Conservation (phyloP, 805 yeast genomes). For the Millerago galiae region DNA sequence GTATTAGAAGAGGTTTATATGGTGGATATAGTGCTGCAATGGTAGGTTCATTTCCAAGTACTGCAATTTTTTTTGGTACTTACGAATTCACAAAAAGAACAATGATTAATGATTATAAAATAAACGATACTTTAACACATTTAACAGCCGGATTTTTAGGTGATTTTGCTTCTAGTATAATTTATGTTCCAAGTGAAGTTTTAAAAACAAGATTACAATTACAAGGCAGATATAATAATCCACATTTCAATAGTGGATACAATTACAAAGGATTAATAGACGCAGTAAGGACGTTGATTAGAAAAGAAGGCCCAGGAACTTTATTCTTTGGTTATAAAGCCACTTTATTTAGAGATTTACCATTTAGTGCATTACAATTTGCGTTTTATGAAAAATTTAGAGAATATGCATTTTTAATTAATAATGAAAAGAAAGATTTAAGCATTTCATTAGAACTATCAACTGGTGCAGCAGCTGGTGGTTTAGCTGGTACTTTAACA, state of each 20-base stretch:
- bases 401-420: constrained; percentile 43
- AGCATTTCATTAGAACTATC: constrained; percentile 57
- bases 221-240: constrained; percentile 84
- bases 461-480: constrained; percentile 96
- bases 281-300: constrained; percentile 60
- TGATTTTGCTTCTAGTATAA: constrained; percentile 79
- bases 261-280: constrained; percentile 71
- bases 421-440: constrained; percentile 29
- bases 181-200: constrained; percentile 94
- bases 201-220: constrained; percentile 87
- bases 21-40: constrained; percentile 92
- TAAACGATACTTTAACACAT: constrained; percentile 77
- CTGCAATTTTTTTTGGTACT: constrained; percentile 89
- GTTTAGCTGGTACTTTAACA: constrained; percentile 80
- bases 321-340: constrained; percentile 91
- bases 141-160: constrained; percentile 88
- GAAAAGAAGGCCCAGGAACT: constrained; percentile 67
- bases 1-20: constrained; percentile 75
- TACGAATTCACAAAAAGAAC: constrained; percentile 77
- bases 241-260: constrained; percentile 74
- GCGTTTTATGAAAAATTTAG: constrained; percentile 89
- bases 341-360: constrained; percentile 85
- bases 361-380: constrained; percentile 92
- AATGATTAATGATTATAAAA: constrained; percentile 52
- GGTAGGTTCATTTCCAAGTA: constrained; percentile 88